phyloP scores from a whole-genome alignment of 345 rosid genomes.

The Geranium rotundifolium region DNA sequence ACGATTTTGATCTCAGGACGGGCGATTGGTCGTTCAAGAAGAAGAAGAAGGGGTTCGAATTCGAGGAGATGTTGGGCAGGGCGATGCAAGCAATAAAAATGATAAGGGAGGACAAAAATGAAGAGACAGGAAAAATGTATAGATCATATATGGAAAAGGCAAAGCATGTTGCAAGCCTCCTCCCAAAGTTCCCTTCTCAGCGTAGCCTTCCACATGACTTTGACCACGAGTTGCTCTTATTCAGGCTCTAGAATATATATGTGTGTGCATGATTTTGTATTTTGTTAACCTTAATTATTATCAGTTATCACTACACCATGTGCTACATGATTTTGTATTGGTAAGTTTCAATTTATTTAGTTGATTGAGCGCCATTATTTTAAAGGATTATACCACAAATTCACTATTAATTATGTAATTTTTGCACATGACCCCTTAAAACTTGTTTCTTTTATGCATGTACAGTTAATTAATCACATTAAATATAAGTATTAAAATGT shows the following conservation, averaged over 20 bases:
- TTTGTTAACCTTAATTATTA: too few species aligned
- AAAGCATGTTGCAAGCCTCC: conserved; percentile 2
- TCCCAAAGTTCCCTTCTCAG: conserved; percentile 11
- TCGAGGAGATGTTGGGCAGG: conserved; percentile 1
- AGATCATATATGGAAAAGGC: not conserved
- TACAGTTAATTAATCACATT: too few species aligned
- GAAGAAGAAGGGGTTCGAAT: conserved; percentile 11
- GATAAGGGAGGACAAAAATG: not conserved
- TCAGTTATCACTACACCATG: too few species aligned
- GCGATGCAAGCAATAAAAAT: not conserved
- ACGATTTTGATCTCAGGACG: conserved; percentile 26
- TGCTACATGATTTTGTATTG: too few species aligned
- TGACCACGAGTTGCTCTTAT: conserved; percentile 9
- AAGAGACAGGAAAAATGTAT: not conserved
- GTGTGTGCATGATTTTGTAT: too few species aligned
- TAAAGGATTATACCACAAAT: too few species aligned
- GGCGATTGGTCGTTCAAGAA: conserved; percentile 38
- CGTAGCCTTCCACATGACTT: not conserved
- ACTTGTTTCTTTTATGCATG: too few species aligned
- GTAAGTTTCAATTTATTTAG: too few species aligned
- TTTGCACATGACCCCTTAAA: too few species aligned
- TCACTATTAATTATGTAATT: too few species aligned
- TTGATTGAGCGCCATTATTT: too few species aligned
- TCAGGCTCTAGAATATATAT: conserved; percentile 5
- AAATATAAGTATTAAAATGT: too few species aligned